phyloP scores from a whole-genome alignment of 139 green algal genomes.

The Chlorella sp. region DNA sequence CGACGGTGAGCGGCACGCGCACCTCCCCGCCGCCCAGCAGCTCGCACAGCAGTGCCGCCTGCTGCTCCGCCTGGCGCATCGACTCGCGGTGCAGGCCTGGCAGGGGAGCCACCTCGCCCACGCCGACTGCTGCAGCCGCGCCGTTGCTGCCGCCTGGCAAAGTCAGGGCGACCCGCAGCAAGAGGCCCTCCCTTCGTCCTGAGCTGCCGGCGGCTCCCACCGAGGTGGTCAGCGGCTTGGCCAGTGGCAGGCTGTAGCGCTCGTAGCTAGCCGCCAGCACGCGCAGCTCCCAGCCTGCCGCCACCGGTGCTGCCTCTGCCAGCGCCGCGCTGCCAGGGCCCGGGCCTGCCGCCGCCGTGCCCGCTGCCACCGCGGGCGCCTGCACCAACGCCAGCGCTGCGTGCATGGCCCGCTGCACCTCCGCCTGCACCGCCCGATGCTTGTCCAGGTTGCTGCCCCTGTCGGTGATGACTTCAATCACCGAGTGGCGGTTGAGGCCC shows the following conservation, averaged over 20 bases:
- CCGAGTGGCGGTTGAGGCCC: constrained; percentile 77
- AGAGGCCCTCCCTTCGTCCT: constrained; percentile 35
- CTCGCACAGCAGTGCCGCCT: constrained; percentile 59
- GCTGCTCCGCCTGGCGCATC: constrained; percentile 57
- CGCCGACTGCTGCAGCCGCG: constrained; percentile 31
- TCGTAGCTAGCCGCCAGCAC: constrained; percentile 16
- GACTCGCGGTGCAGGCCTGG: constrained; percentile 85
- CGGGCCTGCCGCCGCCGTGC: background rate
- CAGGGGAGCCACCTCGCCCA: constrained; percentile 85
- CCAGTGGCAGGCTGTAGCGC: constrained; percentile 64
- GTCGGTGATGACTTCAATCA: constrained; percentile 84
- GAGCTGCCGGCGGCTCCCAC: background rate
- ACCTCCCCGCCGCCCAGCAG: constrained; percentile 20
- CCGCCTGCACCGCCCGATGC: constrained; percentile 70
- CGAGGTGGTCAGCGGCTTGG: constrained; percentile 59
- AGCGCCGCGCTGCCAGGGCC: background rate
- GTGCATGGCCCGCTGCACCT: constrained; percentile 38
- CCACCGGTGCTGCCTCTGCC: background rate
- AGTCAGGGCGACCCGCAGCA: constrained; percentile 46
- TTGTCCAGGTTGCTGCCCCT: constrained; percentile 69
- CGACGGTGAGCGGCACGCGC: constrained; percentile 36
- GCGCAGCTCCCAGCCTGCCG: background rate
- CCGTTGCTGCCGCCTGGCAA: background rate
- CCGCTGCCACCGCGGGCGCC: constrained; percentile 8
- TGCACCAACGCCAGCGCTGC: constrained; percentile 6